Evolutionary conservation across 257 asterid genomes (phyloP), one percentile per base, ranked within the genome.

Genomic region (Coffea eugenioides): DNA sequence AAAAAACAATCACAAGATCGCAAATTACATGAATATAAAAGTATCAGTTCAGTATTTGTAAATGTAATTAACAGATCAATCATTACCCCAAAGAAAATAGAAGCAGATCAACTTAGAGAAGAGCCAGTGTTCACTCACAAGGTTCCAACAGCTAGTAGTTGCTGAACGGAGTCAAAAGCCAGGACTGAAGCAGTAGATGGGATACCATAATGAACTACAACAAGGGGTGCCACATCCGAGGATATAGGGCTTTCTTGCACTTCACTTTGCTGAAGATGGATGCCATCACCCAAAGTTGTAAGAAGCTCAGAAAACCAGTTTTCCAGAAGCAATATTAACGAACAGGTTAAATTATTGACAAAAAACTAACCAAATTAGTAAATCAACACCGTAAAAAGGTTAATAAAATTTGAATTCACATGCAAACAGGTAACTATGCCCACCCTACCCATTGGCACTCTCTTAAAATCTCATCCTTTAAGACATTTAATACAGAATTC

Each of bases 61-160:
- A 49, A 46, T 39, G 39, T 15, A 41, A 23, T 65, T 65, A 51
- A 20, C 80, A 76, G 27, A 62, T 15, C 62, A 64, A 64, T 52
- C 39, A 25, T 25, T 25, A 25, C 65, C 23, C 48, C 16, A 31
- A 65, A 15, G n/a, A 43, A 7, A 27, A 27, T 27, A 71, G 13
- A 10, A 65, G 25, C 66, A 74, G 48, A 78, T 75, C 77, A 64
- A 70, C 76, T 20, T 73, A 18, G 13, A 23, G 67, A 71, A 36
- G 43, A 31, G 64, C 27, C 79, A 62, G 5, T 69, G 4, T 51
- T 12, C 78, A 77, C 97, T 89, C 87, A 96, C 99, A 92, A 68
- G 68, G 99, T 94, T 82, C 97, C 98, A 72, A 96, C 87, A 61
- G 98, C 98, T 89, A 96, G 87, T 81, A 96, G 92, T 82, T 90